A percentile compares a stretch with the other conserved stretches of the same genome.
These are phyloP conservation scores for Ascoidea asiatica DNA, from an alignment of 805 yeast genomes.

Conservation along the genomic window DNA sequence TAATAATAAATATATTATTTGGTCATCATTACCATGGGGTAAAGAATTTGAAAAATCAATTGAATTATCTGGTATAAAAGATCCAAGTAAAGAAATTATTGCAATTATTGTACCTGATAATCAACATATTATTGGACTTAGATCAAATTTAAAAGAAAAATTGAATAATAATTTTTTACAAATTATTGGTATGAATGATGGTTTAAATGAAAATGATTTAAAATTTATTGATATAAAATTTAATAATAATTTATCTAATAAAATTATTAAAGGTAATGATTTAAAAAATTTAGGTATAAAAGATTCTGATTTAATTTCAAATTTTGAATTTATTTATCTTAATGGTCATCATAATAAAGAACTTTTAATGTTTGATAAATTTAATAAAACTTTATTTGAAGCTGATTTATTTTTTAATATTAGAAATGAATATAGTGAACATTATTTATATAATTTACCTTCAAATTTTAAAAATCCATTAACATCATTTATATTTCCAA, in stretches of 20 bases:
- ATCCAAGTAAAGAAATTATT: slow-evolving; percentile 23
- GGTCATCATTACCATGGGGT: slow-evolving; percentile 46
- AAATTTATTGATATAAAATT: slow-evolving; percentile 17
- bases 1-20: slow-evolving; percentile 27
- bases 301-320: slow-evolving; percentile 20
- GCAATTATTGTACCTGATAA: slow-evolving; percentile 48
- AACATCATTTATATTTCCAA: background rate
- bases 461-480: background rate
- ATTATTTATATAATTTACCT: slow-evolving; percentile 14
- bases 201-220: slow-evolving; percentile 8
- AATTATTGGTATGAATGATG: slow-evolving; percentile 28
- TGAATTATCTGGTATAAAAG: slow-evolving; percentile 20
- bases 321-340: slow-evolving; percentile 41
- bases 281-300: slow-evolving; percentile 15
- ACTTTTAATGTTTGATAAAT: slow-evolving; percentile 33
- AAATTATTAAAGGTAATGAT: slow-evolving; percentile 16
- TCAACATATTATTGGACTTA: slow-evolving; percentile 47
- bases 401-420: slow-evolving; percentile 53
- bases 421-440: slow-evolving; percentile 38
- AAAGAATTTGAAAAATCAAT: slow-evolving; percentile 28
- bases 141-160: slow-evolving; percentile 34
- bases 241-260: slow-evolving; percentile 31
- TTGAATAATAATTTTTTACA: slow-evolving; percentile 33
- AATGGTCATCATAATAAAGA: slow-evolving; percentile 50
- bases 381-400: slow-evolving; percentile 34